Conservation (phyloP, 2,329 filamentous ascomycete species). For the Akanthomyces uredinophilus region DNA sequence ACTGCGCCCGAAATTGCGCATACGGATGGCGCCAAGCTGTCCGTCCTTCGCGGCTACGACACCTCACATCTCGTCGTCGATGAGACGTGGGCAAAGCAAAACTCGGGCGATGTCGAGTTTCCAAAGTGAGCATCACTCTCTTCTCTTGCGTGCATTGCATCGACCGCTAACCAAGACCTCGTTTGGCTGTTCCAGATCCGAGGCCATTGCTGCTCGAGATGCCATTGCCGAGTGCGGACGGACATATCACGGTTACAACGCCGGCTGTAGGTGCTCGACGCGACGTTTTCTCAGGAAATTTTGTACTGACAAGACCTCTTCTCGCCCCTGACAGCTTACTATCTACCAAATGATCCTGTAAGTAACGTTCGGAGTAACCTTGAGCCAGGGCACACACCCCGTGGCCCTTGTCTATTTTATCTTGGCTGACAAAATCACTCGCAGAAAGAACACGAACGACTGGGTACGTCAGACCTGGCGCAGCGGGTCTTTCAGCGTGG, state of each 20-base stretch:
- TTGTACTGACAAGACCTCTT: neutral
- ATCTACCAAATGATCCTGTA: slow-evolving; percentile 16
- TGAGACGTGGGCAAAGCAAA: neutral
- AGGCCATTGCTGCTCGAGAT: neutral
- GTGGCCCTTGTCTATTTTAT: neutral
- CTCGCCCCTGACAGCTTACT: slow-evolving; percentile 10
- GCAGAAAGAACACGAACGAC: slow-evolving; percentile 21
- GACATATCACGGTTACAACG: slow-evolving; percentile 13
- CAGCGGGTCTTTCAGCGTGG: neutral
- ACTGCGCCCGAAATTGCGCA: neutral
- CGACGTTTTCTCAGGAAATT: neutral
- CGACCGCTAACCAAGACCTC: neutral
- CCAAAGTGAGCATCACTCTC: neutral
- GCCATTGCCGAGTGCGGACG: slow-evolving; percentile 4
- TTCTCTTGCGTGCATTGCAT: neutral
- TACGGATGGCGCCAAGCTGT: slow-evolving; percentile 9
- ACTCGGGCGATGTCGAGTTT: slow-evolving; percentile 1
- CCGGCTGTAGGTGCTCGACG: slow-evolving; percentile 2
- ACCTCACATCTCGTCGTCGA: slow-evolving; percentile 13
- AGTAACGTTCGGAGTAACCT: neutral
- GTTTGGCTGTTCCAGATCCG: neutral
- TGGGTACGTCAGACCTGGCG: slow-evolving; percentile 16
- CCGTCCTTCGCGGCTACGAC: slow-evolving; percentile 9
- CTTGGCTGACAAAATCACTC: neutral
- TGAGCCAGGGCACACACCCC: too few relatives aligned